Evolutionary conservation across 352 stramenopile genomes (phyloP).

Genomic region (Globisporangium cylindrosporum): DNA sequence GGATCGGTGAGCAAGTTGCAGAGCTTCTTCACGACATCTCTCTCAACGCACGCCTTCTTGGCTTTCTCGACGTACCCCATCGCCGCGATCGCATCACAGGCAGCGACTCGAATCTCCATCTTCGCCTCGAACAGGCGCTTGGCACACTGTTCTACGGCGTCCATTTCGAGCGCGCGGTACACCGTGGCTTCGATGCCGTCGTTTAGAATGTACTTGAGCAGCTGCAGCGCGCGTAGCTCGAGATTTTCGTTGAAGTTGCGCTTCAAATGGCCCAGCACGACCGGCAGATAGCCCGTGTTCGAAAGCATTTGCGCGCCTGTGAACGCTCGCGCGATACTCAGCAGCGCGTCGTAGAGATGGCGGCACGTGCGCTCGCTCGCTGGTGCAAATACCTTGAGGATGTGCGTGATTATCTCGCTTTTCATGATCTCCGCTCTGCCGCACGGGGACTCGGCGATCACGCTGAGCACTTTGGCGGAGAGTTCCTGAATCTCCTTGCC

Average conservation of each 20-base stretch:
- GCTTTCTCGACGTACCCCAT: slow-evolving; percentile 62
- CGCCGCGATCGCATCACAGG: slow-evolving; percentile 50
- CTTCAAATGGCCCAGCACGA: slow-evolving; percentile 58
- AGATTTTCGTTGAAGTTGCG: slow-evolving; percentile 25
- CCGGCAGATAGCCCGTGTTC: slow-evolving; percentile 38
- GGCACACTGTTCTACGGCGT: slow-evolving; percentile 36
- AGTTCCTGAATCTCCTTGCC: slow-evolving; percentile 51
- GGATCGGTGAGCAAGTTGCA: slow-evolving; percentile 53
- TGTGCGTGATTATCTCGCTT: slow-evolving; percentile 31
- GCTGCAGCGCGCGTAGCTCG: slow-evolving; percentile 44
- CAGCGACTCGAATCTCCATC: slow-evolving; percentile 39
- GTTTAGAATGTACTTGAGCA: slow-evolving; percentile 69
- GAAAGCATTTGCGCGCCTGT: slow-evolving; percentile 48
- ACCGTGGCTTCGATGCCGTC: slow-evolving; percentile 52
- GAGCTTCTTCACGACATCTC: slow-evolving; percentile 50
- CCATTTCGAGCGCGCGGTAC: slow-evolving; percentile 53
- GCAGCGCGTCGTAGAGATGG: slow-evolving; percentile 52
- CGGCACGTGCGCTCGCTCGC: slow-evolving; percentile 27
- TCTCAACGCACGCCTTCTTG: slow-evolving; percentile 50
- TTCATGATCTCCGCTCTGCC: slow-evolving; percentile 40
- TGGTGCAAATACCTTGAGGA: slow-evolving; percentile 45
- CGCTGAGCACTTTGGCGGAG: slow-evolving; percentile 46
- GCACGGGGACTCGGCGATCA: slow-evolving; percentile 43
- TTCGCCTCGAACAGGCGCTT: slow-evolving; percentile 42
- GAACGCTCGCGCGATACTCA: slow-evolving; percentile 41